These are phyloP conservation scores for Herpotrichia juniperi DNA, from an alignment of 2,329 filamentous ascomycete species.

Conservation along the genomic window DNA sequence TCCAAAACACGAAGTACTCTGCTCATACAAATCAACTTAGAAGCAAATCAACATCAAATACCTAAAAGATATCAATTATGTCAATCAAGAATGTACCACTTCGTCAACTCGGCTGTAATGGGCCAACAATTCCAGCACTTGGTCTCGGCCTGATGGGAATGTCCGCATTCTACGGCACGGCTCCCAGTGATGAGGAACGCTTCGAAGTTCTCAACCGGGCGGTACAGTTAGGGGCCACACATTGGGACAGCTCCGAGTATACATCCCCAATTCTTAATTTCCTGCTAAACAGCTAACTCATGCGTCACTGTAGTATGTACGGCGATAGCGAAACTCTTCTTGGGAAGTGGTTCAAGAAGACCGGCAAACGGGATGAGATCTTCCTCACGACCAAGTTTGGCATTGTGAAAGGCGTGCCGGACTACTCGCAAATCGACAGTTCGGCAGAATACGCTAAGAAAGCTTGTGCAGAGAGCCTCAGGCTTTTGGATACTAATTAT, in stretches of 20 bases:
- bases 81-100: conserved; percentile 3
- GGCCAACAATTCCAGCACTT: conserved; percentile 21
- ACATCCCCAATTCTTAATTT: not conserved
- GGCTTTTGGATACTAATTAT: conserved; percentile 42
- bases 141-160: conserved; percentile 27
- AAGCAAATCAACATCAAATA: no score
- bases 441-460: conserved; percentile 42
- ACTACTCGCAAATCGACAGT: conserved; percentile 37
- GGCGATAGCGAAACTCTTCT: conserved; percentile 26
- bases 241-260: conserved; percentile 36
- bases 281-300: not conserved
- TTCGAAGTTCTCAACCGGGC: conserved; percentile 26
- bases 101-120: conserved; percentile 25
- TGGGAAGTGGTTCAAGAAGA: conserved; percentile 26
- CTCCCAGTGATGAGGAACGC: conserved; percentile 22
- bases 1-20: no score
- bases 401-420: conserved; percentile 17
- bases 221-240: conserved; percentile 22
- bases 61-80: no score
- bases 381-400: conserved; percentile 23
- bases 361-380: conserved; percentile 16
- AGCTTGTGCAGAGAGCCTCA: conserved; percentile 42
- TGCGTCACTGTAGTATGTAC: conserved; percentile 16
- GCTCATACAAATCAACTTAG: no score
- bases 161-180: conserved; percentile 20